Evolutionary conservation across 1,139 yeast genomes (phyloP).

Genomic region (Yamadazyma sp.): DNA sequence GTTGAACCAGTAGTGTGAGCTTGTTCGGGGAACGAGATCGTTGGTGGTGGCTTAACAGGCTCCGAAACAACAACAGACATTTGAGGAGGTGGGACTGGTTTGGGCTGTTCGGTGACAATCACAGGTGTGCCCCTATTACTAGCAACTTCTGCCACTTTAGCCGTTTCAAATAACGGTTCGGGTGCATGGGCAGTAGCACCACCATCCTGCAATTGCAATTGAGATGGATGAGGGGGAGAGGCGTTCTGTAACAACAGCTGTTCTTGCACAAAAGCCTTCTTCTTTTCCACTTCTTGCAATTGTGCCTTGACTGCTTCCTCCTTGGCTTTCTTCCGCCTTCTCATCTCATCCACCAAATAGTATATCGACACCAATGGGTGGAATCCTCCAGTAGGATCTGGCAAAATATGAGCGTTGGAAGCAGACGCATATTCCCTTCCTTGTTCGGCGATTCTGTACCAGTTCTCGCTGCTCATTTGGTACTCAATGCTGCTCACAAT

Average conservation of each 20-base stretch:
- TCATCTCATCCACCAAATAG: constrained; percentile 81
- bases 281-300: constrained; percentile 23
- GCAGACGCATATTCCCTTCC: constrained; percentile 46
- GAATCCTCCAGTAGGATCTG: constrained; percentile 86
- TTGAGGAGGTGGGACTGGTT: constrained; percentile 17
- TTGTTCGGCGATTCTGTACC: constrained; percentile 53
- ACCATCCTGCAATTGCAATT: constrained; percentile 3
- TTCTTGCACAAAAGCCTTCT: constrained; percentile 9
- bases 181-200: constrained; percentile 3
- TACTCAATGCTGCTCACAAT: constrained; percentile 71
- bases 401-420: constrained; percentile 39
- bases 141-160: constrained; percentile 11
- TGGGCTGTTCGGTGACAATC: constrained; percentile 16
- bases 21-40: constrained; percentile 59
- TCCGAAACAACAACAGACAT: background rate
- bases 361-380: constrained; percentile 90
- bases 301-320: constrained; percentile 40
- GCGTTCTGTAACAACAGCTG: background rate
- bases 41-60: constrained; percentile 18
- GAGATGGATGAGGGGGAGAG: constrained; percentile 3
- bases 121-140: constrained; percentile 9
- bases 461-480: constrained; percentile 59
- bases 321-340: constrained; percentile 65
- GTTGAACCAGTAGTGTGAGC: constrained; percentile 56
- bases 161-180: constrained; percentile 5